Evolutionary conservation across 2,329 filamentous ascomycete species (phyloP).

Genomic region (Coniochaeta sp.): DNA sequence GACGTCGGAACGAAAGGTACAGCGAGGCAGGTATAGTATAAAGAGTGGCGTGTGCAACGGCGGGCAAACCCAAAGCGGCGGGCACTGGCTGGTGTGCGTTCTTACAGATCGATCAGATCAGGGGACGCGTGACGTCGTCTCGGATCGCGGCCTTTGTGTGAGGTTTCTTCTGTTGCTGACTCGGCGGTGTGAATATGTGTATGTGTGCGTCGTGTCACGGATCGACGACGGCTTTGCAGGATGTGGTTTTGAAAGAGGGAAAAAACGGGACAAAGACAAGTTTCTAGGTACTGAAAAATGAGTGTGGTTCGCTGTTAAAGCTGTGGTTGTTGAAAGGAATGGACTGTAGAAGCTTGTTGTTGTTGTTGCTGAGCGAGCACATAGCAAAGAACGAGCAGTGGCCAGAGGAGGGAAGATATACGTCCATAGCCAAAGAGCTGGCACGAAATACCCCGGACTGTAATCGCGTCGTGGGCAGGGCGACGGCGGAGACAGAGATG

Average conservation of each 20-base stretch:
- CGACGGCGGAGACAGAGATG: neutral
- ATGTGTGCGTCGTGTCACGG: slow-evolving; percentile 1
- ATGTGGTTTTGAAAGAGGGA: neutral
- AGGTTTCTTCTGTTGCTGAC: neutral
- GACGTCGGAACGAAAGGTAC: neutral
- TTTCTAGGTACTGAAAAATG: neutral
- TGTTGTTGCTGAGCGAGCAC: neutral
- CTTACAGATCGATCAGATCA: neutral
- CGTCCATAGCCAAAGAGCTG: neutral
- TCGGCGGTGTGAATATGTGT: neutral
- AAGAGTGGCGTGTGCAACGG: slow-evolving; percentile 2
- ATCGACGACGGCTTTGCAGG: no score
- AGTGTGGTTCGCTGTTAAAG: neutral
- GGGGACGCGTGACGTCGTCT: neutral
- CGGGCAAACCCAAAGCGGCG: no score
- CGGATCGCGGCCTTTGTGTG: slow-evolving; percentile 3
- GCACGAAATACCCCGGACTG: neutral
- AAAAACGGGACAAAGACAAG: neutral
- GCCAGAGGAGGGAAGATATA: neutral
- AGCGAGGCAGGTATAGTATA: neutral
- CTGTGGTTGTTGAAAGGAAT: neutral
- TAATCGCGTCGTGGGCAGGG: neutral
- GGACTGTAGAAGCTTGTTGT: neutral
- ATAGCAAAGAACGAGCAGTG: neutral
- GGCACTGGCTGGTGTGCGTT: no score